phyloP scores from a whole-genome alignment of 2,329 filamentous ascomycete genomes.

The Sarocladium brachiariae region DNA sequence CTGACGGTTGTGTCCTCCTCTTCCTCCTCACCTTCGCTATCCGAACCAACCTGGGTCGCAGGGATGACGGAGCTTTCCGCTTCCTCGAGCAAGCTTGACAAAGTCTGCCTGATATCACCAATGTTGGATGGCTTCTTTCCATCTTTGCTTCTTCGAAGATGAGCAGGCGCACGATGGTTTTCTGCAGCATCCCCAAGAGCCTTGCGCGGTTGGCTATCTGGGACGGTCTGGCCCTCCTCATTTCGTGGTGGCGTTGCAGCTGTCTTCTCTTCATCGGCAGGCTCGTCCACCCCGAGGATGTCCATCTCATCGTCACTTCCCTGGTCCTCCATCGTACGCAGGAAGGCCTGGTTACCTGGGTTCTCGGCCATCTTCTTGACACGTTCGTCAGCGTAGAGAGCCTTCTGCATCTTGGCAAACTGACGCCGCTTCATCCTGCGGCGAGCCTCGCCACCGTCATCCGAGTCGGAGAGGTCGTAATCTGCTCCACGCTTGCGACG shows the following conservation, averaged over 20 bases:
- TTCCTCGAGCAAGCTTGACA: conserved; percentile 78
- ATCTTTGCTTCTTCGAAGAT: conserved; percentile 54
- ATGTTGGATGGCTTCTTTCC: conserved; percentile 66
- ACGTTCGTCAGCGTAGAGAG: conserved; percentile 80
- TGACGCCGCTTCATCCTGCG: conserved; percentile 78
- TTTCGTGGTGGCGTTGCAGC: conserved; percentile 19
- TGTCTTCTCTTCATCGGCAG: conserved; percentile 29
- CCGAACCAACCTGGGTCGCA: conserved; percentile 30
- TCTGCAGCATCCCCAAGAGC: conserved; percentile 28
- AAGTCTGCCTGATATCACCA: conserved; percentile 72
- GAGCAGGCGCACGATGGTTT: conserved; percentile 50
- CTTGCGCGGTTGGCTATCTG: conserved; percentile 45
- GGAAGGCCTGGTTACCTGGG: conserved; percentile 82
- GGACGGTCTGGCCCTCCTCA: conserved; percentile 28
- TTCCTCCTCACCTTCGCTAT: conserved; percentile 35
- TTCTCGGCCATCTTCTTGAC: conserved; percentile 86
- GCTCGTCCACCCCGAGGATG: conserved; percentile 51
- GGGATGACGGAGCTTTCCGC: conserved; percentile 43
- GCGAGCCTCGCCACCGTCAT: conserved; percentile 74
- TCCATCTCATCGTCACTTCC: conserved; percentile 71
- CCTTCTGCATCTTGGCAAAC: conserved; percentile 86
- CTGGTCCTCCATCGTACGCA: conserved; percentile 80
- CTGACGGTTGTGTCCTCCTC: conserved; percentile 17
- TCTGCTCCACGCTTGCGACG: conserved; percentile 77
- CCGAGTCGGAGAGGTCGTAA: conserved; percentile 82